Conservation (phyloP, 306 rosid genomes). For the Quercus agrifolia region DNA sequence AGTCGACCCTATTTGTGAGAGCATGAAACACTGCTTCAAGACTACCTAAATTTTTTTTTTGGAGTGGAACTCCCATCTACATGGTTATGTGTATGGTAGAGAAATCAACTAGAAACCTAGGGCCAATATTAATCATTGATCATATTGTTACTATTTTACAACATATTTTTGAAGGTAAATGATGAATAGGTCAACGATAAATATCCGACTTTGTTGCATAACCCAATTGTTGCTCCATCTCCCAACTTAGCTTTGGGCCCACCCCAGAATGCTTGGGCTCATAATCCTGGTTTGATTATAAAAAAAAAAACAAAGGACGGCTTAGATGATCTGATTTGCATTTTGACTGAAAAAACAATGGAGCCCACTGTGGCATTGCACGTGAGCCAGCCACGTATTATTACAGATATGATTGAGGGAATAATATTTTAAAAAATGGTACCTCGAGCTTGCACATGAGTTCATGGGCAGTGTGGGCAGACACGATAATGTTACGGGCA, state of each 20-base stretch:
- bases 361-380: background rate
- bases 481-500: slow-evolving; percentile 95
- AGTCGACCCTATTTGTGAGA: no score
- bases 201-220: slow-evolving; percentile 70
- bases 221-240: slow-evolving; percentile 77
- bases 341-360: background rate
- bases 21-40: no score
- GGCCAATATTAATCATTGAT: slow-evolving; percentile 16
- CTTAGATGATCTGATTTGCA: slow-evolving; percentile 14
- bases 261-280: slow-evolving; percentile 58
- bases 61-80: slow-evolving; percentile 23
- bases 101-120: slow-evolving; percentile 28
- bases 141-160: background rate
- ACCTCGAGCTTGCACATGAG: slow-evolving; percentile 96
- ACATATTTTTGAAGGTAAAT: no score
- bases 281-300: slow-evolving; percentile 47
- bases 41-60: no score
- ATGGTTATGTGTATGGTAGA: slow-evolving; percentile 2
- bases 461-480: slow-evolving; percentile 94
- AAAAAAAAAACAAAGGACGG: slow-evolving; percentile 20
- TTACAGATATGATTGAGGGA: background rate
- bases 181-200: slow-evolving; percentile 51
- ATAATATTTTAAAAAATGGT: background rate
- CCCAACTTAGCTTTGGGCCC: slow-evolving; percentile 76
- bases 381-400: background rate